Evolutionary conservation across 2,329 filamentous ascomycete species (phyloP).

Genomic region (Pseudogymnoascus sp.): DNA sequence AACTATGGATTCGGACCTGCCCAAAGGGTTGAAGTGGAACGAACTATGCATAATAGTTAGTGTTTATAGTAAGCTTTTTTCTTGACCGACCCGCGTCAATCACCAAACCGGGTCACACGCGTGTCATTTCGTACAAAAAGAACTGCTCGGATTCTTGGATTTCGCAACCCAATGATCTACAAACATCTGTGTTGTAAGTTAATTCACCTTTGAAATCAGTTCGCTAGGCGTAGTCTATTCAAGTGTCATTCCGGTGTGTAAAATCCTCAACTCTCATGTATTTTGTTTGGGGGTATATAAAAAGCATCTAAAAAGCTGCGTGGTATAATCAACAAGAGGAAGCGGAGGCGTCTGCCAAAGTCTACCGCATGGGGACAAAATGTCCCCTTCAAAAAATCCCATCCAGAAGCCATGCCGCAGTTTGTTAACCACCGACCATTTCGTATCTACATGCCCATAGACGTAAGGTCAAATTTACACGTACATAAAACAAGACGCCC

Average conservation of each 20-base stretch:
- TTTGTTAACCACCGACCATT: background rate
- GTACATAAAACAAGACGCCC: background rate
- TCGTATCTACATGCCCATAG: constrained; percentile 1
- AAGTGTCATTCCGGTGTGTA: background rate
- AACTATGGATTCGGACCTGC: background rate
- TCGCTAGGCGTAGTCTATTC: background rate
- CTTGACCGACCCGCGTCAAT: too few species aligned
- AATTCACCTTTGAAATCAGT: background rate
- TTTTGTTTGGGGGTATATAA: constrained; percentile 7
- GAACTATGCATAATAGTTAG: background rate
- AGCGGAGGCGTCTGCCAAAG: background rate
- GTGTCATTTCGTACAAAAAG: background rate
- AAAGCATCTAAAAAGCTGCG: constrained; percentile 4
- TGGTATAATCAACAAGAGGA: constrained; percentile 3
- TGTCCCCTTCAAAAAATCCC: background rate
- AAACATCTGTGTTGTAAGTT: background rate
- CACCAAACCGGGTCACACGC: too few species aligned
- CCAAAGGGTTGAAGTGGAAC: background rate
- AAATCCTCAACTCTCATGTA: background rate
- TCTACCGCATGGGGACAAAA: background rate
- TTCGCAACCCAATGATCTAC: background rate
- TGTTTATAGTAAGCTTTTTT: background rate
- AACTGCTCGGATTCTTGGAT: background rate
- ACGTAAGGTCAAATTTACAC: background rate
- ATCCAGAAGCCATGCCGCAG: background rate